Percentiles rank a stretch among this genome's conserved stretches.
Evolutionary conservation across 352 stramenopile genomes (phyloP).

Genomic region (Phytophthora agathidicida): DNA sequence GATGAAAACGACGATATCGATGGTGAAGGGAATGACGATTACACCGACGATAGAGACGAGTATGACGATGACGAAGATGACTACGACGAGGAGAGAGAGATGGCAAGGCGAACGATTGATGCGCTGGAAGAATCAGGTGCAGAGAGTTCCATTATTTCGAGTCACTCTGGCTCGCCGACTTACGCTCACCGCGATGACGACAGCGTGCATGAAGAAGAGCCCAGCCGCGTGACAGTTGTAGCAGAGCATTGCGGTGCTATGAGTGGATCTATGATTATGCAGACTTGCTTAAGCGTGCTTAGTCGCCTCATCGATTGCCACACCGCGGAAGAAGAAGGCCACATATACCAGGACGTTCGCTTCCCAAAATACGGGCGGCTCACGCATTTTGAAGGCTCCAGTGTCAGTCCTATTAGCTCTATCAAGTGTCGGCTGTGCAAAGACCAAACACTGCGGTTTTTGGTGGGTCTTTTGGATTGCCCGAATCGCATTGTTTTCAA

Average conservation of each 20-base stretch:
- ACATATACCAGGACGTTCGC: conserved; percentile 77
- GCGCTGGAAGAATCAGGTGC: conserved; percentile 64
- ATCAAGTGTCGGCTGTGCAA: conserved; percentile 82
- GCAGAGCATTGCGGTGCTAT: conserved; percentile 80
- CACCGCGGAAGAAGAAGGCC: conserved; percentile 80
- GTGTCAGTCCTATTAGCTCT: conserved; percentile 74
- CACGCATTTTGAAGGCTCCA: conserved; percentile 83
- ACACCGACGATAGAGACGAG: conserved; percentile 45
- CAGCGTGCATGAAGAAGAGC: conserved; percentile 44
- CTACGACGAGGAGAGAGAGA: conserved; percentile 44
- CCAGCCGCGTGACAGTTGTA: conserved; percentile 71
- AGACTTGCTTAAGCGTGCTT: conserved; percentile 85
- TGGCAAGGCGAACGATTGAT: conserved; percentile 68
- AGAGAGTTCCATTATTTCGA: conserved; percentile 54
- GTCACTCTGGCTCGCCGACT: conserved; percentile 36
- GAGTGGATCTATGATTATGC: conserved; percentile 89
- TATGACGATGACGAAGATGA: conserved; percentile 49
- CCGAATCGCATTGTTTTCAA: conserved; percentile 88
- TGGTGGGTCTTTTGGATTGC: conserved; percentile 81
- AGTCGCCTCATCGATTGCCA: conserved; percentile 86
- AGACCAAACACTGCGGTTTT: conserved; percentile 79
- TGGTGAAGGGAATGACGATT: conserved; percentile 43
- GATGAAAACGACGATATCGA: conserved; percentile 47
- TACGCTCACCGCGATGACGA: conserved; percentile 38
- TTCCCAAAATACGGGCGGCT: conserved; percentile 82